Conservation (phyloP, 148 eudicot species). For the Polygonum aviculare region DNA sequence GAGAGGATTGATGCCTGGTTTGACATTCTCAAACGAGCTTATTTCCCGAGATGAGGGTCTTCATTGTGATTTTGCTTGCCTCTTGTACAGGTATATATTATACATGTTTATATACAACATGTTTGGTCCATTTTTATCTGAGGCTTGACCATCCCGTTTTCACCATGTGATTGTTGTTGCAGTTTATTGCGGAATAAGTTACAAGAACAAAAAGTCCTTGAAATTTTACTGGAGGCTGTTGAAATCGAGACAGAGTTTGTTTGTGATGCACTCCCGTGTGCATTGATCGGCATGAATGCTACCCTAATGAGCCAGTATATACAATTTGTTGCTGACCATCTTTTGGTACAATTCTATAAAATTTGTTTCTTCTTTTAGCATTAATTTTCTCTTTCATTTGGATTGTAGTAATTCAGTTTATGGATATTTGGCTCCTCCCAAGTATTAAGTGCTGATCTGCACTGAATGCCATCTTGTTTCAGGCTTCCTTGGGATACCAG, state of each 20-base stretch:
- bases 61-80: conserved; percentile 83
- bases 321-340: conserved; percentile 69
- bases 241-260: conserved; percentile 72
- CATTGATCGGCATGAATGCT: conserved; percentile 76
- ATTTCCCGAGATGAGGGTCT: conserved; percentile 87
- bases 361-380: background rate
- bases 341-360: conserved; percentile 36
- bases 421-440: background rate
- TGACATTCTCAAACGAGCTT: conserved; percentile 84
- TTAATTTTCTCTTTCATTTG: background rate
- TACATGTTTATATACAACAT: background rate
- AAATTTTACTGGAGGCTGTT: conserved; percentile 70
- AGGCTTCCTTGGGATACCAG: conserved; percentile 54
- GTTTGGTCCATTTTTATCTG: background rate
- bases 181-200: conserved; percentile 46
- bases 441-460: background rate
- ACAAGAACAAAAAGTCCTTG: conserved; percentile 31
- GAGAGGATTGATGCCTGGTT: conserved; percentile 84
- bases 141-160: background rate
- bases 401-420: background rate
- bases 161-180: conserved; percentile 9
- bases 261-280: conserved; percentile 79
- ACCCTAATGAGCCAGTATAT: conserved; percentile 72
- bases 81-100: conserved; percentile 54
- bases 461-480: conserved; percentile 16